Evolutionary conservation across 2,329 filamentous ascomycete species (phyloP), one percentile per base, ranked within the genome.

Genomic region (Nigrospora sphaerica): DNA sequence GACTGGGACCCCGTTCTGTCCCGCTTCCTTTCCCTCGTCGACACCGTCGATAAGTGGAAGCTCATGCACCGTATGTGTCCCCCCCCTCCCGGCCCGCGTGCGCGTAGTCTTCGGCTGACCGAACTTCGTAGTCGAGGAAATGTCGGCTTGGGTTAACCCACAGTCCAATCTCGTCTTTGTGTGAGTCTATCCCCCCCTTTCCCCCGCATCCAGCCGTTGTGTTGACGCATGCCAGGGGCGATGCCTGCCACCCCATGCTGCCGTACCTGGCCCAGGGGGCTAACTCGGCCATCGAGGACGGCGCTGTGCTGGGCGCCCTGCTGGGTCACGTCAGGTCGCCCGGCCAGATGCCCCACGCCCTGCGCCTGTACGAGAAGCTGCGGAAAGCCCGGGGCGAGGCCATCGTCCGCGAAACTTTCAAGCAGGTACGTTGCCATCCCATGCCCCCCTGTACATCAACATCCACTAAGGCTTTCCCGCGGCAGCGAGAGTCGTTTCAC

Each of bases 221-320:
- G n/a, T n/a, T n/a, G n/a, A n/a, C n/a, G n/a, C n/a, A n/a, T n/a
- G n/a, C 14, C 39, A 69, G 66, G 2, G 81, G 81, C 6, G 81
- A 85, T 52, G 69, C 77, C 1, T 84, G 80, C 49, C 81, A 84
- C 56, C 76, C 80, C 0, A 83, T 83, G 79, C 64, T 84, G 2
- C 80, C 79, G 3, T 78, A 80, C 52, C 68, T 81, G 28, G 83
- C 78, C 0, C 84, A 81, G 60, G 83, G n/a, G 84, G 83, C 83
- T 13, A 85, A 85, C 57, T 81, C 75, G 0, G 77, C 78, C 0
- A 68, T 88, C 1, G 83, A 88, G 57, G 84, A 88, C 45, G 83
- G 82, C 0, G 81, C 82, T 0, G 80, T 84, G 0, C 63, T 87
- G 0, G 83, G 83, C 0, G 67, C 72, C 1, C 55, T 86, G 2